Base-by-base conservation (phyloP, 352 stramenopile species). In the Globisporangium echinulatum region DNA sequence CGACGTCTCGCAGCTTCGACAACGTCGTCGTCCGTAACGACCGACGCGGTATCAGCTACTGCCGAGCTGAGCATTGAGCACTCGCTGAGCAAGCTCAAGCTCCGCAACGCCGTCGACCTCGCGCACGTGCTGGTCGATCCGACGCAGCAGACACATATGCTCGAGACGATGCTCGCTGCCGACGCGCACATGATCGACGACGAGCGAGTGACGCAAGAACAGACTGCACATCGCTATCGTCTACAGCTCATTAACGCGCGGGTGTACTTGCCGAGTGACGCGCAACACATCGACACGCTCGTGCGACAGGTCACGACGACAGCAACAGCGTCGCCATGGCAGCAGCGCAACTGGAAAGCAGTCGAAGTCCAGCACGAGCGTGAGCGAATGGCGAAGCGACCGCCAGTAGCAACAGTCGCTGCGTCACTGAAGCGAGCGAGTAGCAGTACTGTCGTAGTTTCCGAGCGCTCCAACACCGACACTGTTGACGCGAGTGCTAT, bases 41-140 rank as follows among this genome's bases (percentile, higher is more conserved):
- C 42, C 2, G 15, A 42, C 36, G 40, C 19, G 50, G 19, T n/a
- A 14, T 10, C 17, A 37, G 15, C 25, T 1, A 40, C 38, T 0
- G 60, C 54, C 7, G 73, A 79, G 53, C 64, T 61, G 7, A 71
- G 60, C 19, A 63, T 88, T n/a, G 75, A 88, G 25, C 68, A 85
- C 38, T 87, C 77, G 15, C 62, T 90, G 7, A 88, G 78, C 61
- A 79, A 71, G 39, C 70, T 81, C 9, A 91, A 91, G 53, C 64
- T 91, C 13, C 75, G 74, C 25, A 91, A 89, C 49, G 81, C 81
- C 0, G 78, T 89, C 5, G 81, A 89, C 54, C 67, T 91, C 9
- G 77, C 77, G 1, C 83, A 82, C 55, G 68, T 73, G 15, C 51
- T 88, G 0, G 46, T 66, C 9, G 76, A 78, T 14, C 62, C 61